Evolutionary conservation across 768 basidiomycete genomes (phyloP).

Genomic region (Tricholoma furcatifolium): DNA sequence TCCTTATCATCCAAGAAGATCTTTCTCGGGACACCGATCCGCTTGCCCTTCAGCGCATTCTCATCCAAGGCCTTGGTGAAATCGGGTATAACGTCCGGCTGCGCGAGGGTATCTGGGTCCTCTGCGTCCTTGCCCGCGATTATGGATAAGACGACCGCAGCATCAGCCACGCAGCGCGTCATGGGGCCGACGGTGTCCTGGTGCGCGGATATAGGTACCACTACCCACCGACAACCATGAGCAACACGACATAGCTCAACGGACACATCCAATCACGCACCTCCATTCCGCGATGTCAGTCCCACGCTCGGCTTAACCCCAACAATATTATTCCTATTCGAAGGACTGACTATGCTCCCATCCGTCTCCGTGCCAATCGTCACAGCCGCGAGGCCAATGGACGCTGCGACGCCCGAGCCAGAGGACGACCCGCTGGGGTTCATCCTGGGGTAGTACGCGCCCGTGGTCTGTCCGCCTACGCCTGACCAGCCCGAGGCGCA

Average conservation of each 20-base stretch:
- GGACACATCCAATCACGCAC: slow-evolving; percentile 23
- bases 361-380: slow-evolving; percentile 50
- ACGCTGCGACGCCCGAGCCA: slow-evolving; percentile 53
- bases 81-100: slow-evolving; percentile 52
- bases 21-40: slow-evolving; percentile 52
- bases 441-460: slow-evolving; percentile 34
- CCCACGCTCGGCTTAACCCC: slow-evolving; percentile 64
- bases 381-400: slow-evolving; percentile 49
- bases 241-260: background rate
- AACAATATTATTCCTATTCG: slow-evolving; percentile 50
- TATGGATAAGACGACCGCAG: slow-evolving; percentile 49
- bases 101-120: slow-evolving; percentile 52
- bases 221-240: slow-evolving; percentile 27
- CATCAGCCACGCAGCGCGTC: slow-evolving; percentile 50
- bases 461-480: slow-evolving; percentile 19
- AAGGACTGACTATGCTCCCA: slow-evolving; percentile 53
- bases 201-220: slow-evolving; percentile 53
- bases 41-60: slow-evolving; percentile 46
- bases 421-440: slow-evolving; percentile 60
- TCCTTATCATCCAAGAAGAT: slow-evolving; percentile 33
- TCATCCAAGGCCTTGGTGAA: slow-evolving; percentile 50
- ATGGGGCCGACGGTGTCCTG: slow-evolving; percentile 64
- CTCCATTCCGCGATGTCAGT: slow-evolving; percentile 57
- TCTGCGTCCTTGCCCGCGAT: slow-evolving; percentile 56
- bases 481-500: slow-evolving; percentile 44